Evolutionary conservation across 2,329 filamentous ascomycete genomes (phyloP).

Genomic region (Byssothecium circinans): DNA sequence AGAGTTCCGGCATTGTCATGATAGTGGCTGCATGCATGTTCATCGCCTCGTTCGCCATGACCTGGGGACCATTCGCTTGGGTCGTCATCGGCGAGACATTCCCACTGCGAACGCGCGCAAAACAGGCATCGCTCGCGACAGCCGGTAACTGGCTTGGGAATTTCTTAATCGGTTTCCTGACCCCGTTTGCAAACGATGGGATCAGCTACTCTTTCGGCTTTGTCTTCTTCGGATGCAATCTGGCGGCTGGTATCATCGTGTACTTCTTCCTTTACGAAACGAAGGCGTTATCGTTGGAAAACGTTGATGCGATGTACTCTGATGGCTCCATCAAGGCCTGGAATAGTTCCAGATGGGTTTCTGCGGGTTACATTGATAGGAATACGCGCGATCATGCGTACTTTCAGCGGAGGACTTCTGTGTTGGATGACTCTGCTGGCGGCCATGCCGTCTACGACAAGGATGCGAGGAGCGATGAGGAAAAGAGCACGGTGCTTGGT

Average conservation of each 20-base stretch:
- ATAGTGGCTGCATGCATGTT: conserved; percentile 75
- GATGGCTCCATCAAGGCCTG: conserved; percentile 27
- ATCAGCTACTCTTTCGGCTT: conserved; percentile 40
- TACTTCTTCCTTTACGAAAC: conserved; percentile 43
- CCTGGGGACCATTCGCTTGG: conserved; percentile 63
- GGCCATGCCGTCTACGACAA: background rate
- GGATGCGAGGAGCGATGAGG: conserved; percentile 6
- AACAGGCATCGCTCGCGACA: conserved; percentile 38
- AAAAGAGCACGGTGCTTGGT: conserved; percentile 22
- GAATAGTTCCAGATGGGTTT: conserved; percentile 39
- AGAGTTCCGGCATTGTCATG: conserved; percentile 64
- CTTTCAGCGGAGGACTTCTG: conserved; percentile 29
- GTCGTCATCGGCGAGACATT: conserved; percentile 45
- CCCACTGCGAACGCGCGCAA: conserved; percentile 37
- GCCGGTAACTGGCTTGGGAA: conserved; percentile 41
- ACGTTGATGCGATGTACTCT: conserved; percentile 41
- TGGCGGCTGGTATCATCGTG: conserved; percentile 30
- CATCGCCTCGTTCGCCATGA: conserved; percentile 70
- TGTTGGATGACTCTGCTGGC: background rate
- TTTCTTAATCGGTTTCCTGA: conserved; percentile 44
- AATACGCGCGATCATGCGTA: conserved; percentile 31
- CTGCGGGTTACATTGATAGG: conserved; percentile 34
- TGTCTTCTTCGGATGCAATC: conserved; percentile 41
- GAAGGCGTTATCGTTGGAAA: conserved; percentile 39
- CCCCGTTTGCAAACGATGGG: conserved; percentile 36